Evolutionary conservation across 805 yeast species (phyloP).

Genomic region (Saturnispora diversa): DNA sequence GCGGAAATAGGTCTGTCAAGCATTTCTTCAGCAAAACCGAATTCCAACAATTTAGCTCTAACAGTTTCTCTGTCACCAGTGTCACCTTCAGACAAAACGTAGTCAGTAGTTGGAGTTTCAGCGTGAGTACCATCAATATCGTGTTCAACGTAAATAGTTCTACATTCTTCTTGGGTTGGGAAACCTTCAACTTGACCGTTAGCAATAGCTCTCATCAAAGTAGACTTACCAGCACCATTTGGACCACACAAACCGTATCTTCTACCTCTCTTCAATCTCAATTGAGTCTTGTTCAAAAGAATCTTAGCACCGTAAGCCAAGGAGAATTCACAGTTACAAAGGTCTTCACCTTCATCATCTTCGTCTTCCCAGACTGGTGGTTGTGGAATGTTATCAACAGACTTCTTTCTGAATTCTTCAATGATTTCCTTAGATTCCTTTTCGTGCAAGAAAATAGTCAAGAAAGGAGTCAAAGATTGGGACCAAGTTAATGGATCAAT

Average conservation of each 20-base stretch:
- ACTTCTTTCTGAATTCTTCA: conserved; percentile 91
- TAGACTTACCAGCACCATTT: conserved; percentile 98
- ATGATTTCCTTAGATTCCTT: conserved; percentile 80
- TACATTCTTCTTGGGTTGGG: conserved; percentile 99
- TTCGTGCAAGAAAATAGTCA: conserved; percentile 94
- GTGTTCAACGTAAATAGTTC: conserved; percentile 99
- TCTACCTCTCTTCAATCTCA: conserved; percentile 97
- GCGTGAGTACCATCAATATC: conserved; percentile 98
- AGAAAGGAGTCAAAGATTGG: conserved; percentile 81
- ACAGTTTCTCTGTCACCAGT: conserved; percentile 71
- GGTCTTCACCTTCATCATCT: conserved; percentile 99
- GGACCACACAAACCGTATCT: conserved; percentile 99
- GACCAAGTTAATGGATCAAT: conserved; percentile 91
- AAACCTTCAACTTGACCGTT: conserved; percentile 99
- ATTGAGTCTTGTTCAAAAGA: conserved; percentile 98
- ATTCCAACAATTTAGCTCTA: conserved; percentile 70
- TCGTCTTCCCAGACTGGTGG: conserved; percentile 85
- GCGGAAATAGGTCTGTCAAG: conserved; percentile 88
- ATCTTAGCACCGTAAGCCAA: conserved; percentile 99
- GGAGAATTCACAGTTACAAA: conserved; percentile 99
- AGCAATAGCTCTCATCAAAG: conserved; percentile 93
- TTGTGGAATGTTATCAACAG: conserved; percentile 96
- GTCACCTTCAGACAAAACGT: conserved; percentile 54
- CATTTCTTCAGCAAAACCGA: conserved; percentile 93
- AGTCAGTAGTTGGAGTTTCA: conserved; percentile 88